Conservation (phyloP, 805 yeast genomes). For the Babjeviella inositovora region DNA sequence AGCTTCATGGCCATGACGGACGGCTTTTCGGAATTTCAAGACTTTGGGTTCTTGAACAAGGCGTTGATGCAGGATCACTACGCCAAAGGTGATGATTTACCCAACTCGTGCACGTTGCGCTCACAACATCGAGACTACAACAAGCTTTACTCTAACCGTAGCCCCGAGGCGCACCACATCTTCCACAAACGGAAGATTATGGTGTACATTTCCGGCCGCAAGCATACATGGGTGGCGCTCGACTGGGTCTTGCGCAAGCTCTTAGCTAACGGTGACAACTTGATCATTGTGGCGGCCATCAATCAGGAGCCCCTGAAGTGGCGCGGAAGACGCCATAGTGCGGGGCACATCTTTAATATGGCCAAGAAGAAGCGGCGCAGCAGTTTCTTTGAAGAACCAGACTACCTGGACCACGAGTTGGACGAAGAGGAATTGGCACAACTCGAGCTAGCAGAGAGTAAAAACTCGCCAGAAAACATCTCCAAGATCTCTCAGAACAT, state of each 20-base stretch:
- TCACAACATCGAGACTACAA: no score
- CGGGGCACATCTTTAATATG: conserved; percentile 2
- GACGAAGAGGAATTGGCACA: conserved; percentile 2
- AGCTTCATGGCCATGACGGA: no score
- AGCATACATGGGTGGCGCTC: conserved; percentile 70
- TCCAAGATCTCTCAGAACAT: conserved; percentile 27
- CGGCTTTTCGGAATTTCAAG: no score
- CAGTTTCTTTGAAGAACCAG: conserved; percentile 2
- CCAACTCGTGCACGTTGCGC: no score
- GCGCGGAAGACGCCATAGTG: conserved; percentile 1
- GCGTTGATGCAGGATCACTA: no score
- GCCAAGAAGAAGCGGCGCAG: conserved; percentile 1
- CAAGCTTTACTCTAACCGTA: no score
- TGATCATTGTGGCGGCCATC: conserved; percentile 45
- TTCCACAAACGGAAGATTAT: no score
- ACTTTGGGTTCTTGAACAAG: no score
- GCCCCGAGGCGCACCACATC: no score
- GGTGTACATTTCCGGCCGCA: conserved; percentile 54
- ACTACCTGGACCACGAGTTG: conserved; percentile 1
- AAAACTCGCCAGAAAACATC: conserved; percentile 29
- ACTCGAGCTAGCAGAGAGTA: conserved; percentile 16
- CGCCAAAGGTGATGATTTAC: no score
- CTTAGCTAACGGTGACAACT: conserved; percentile 48
- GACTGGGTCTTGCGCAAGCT: conserved; percentile 49
- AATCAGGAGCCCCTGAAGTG: conserved; percentile 7